phyloP scores from a whole-genome alignment of 2,329 filamentous ascomycete genomes.

The Ascochyta rabiei region DNA sequence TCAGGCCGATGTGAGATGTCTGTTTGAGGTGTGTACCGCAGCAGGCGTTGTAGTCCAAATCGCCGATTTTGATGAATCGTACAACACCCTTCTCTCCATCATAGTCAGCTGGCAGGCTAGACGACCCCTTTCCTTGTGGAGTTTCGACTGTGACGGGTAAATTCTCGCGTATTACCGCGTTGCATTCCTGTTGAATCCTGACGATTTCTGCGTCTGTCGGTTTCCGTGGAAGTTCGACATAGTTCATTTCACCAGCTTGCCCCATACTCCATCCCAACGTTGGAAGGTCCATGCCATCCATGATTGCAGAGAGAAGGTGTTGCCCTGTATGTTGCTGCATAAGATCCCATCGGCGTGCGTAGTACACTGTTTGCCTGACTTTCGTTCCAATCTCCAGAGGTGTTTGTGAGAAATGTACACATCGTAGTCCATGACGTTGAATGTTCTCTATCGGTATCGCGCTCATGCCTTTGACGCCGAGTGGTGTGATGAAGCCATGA shows the following conservation, averaged over 20 bases:
- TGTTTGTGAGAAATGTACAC: constrained; percentile 82
- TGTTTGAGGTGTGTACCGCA: constrained; percentile 45
- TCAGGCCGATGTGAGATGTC: constrained; percentile 38
- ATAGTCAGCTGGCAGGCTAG: constrained; percentile 40
- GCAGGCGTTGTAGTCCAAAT: constrained; percentile 44
- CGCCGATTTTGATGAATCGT: constrained; percentile 41
- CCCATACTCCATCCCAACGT: constrained; percentile 44
- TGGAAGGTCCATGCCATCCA: constrained; percentile 39
- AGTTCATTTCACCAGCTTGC: constrained; percentile 42
- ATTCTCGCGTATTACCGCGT: constrained; percentile 35
- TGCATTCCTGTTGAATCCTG: constrained; percentile 37
- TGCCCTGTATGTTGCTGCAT: constrained; percentile 48
- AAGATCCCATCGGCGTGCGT: constrained; percentile 39
- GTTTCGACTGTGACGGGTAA: constrained; percentile 40
- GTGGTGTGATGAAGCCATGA: constrained; percentile 35
- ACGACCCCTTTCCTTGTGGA: constrained; percentile 32
- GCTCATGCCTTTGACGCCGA: constrained; percentile 19
- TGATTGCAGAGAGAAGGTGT: constrained; percentile 42
- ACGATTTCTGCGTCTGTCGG: constrained; percentile 33
- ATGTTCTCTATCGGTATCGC: constrained; percentile 38
- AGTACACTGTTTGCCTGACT: constrained; percentile 38
- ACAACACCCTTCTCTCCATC: constrained; percentile 42
- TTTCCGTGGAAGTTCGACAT: constrained; percentile 40
- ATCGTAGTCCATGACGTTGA: constrained; percentile 59
- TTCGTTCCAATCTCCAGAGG: constrained; percentile 75